These are phyloP conservation scores for Penicillium longicatenatum DNA, from an alignment of 495 filamentous ascomycete species.

Conservation along the genomic window DNA sequence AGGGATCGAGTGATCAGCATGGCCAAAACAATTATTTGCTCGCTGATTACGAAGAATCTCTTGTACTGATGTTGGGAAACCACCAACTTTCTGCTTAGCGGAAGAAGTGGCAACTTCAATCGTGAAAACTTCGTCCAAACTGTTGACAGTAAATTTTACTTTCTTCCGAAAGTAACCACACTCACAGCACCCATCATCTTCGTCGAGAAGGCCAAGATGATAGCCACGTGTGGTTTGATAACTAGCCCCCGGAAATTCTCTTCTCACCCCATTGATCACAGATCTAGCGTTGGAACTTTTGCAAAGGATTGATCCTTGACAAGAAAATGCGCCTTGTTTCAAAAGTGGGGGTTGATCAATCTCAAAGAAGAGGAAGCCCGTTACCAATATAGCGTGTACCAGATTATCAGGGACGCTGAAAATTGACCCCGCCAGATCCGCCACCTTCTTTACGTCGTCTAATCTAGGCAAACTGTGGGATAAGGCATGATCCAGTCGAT, in stretches of 20 bases:
- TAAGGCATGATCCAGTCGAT: constrained; percentile 19
- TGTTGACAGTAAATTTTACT: constrained; percentile 16
- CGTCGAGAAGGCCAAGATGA: constrained; percentile 13
- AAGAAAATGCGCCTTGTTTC: constrained; percentile 18
- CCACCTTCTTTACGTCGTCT: constrained; percentile 21
- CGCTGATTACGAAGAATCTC: constrained; percentile 20
- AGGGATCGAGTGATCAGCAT: constrained; percentile 19
- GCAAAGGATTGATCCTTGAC: constrained; percentile 13
- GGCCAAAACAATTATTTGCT: constrained; percentile 18
- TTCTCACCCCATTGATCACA: constrained; percentile 15
- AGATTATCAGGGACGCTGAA: constrained; percentile 21
- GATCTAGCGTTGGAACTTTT: constrained; percentile 10
- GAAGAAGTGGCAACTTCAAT: constrained; percentile 12
- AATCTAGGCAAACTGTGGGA: constrained; percentile 16
- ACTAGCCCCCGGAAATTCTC: constrained; percentile 13
- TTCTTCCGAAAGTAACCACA: constrained; percentile 26
- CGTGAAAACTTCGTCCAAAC: constrained; percentile 19
- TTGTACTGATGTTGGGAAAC: constrained; percentile 23
- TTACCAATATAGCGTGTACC: constrained; percentile 18
- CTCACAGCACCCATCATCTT: constrained; percentile 17
- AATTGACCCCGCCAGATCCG: constrained; percentile 6
- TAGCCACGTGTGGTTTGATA: constrained; percentile 11
- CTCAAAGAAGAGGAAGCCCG: constrained; percentile 28
- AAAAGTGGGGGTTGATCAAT: constrained; percentile 15
- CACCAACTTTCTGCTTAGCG: constrained; percentile 17